Base-by-base conservation (phyloP, 371 early-diverging fungal genomes). In the Blakeslea trispora region DNA sequence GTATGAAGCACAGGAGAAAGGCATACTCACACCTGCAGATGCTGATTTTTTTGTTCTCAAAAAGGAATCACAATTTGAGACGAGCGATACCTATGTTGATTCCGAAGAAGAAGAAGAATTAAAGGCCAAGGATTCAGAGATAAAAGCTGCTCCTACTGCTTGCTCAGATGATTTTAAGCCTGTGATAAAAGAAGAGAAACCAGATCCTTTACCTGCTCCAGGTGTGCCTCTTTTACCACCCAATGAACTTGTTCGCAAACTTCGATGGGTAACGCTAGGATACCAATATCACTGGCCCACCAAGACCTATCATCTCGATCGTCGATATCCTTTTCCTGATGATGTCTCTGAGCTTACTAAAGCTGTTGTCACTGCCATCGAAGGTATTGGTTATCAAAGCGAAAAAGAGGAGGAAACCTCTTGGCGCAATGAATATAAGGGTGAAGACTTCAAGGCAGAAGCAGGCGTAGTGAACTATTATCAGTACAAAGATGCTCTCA, bases 401-500 rank as follows among this genome's bases (percentile, higher is more conserved):
- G 50, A 47, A 0, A 64, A 65, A 17, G 51, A 40, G 11, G 10
- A 47, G 13, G 53, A 17, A 3, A 6, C 31, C 39, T 19, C 31
- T 4, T 55, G 61, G 50, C 49, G 59, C 15, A 78, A 79, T 46
- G 54, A 61, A 24, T 89, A 84, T 48, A 60, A 74, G 14, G 74
- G 67, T 10, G 56, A 69, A 0, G 65, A 81, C 42, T 96, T 82
- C 63, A 66, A 65, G 23, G 81, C 95, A 37, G 93, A 98, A 68
- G 98, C 96, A 7, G 99, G 97, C 11, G 91, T 98, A 2, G 66
- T 97, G 32, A 98, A 98, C 66, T 97, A 89, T 65, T 98, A 98
- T 61, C 91, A 91, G 49, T 77, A 82, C 46, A 79, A 84, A 39
- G 93, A 95, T 68, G 75, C 91, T 3, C 70, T 98, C 50, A 95